A percentile compares a stretch with the other conserved stretches of the same genome.
These are phyloP conservation scores for Arachnopeziza araneosa DNA, from an alignment of 2,329 filamentous ascomycete species.

Conservation along the genomic window DNA sequence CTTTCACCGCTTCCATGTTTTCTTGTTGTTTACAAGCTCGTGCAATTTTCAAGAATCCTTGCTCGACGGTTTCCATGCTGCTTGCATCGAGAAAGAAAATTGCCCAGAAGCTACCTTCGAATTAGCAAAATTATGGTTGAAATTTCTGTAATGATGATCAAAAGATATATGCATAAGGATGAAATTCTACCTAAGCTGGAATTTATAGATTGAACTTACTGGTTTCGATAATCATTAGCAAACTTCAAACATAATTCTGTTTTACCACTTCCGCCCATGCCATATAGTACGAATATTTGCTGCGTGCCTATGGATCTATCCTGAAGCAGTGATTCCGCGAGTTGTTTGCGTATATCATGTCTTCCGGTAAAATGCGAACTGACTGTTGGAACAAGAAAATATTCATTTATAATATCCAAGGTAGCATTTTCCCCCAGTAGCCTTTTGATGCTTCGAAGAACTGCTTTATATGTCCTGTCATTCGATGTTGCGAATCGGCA, in stretches of 20 bases:
- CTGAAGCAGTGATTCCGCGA: slow-evolving; percentile 3
- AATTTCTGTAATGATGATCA: no score
- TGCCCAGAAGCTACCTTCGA: slow-evolving; percentile 13
- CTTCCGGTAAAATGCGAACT: slow-evolving; percentile 18
- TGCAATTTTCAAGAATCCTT: slow-evolving; percentile 8
- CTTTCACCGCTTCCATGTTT: slow-evolving; percentile 7
- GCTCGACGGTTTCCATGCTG: slow-evolving; percentile 6
- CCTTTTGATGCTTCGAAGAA: slow-evolving; percentile 10
- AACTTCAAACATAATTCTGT: slow-evolving; percentile 23
- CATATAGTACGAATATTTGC: slow-evolving; percentile 20
- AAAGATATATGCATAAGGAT: not conserved
- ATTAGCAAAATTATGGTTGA: not conserved
- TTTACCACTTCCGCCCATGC: slow-evolving; percentile 30
- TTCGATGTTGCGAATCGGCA: slow-evolving; percentile 7
- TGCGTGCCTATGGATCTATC: slow-evolving; percentile 1
- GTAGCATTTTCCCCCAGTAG: not conserved
- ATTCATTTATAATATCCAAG: slow-evolving; percentile 6
- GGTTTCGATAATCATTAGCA: slow-evolving; percentile 2
- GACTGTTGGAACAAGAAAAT: slow-evolving; percentile 7
- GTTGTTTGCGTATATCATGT: slow-evolving; percentile 5
- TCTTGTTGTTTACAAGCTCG: not conserved
- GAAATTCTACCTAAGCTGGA: not conserved
- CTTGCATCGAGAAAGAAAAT: slow-evolving; percentile 20
- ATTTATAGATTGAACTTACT: not conserved
- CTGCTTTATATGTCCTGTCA: slow-evolving; percentile 8